Conservation (phyloP, 805 yeast genomes). For the Zygosaccharomyces siamensis region DNA sequence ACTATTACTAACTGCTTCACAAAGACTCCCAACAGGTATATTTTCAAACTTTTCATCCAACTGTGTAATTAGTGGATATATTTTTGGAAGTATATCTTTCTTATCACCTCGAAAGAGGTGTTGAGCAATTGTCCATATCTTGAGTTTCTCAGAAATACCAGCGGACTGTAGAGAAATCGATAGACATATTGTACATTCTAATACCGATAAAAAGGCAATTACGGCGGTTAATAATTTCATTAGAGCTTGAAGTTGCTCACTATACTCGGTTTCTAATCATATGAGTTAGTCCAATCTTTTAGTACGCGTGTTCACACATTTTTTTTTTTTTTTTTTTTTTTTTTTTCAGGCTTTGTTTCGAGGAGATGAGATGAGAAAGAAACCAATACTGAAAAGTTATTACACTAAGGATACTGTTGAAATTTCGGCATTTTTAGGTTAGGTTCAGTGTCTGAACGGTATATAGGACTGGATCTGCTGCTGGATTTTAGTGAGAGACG, state of each 20-base stretch:
- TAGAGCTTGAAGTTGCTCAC: background rate
- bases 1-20: slow-evolving; percentile 3
- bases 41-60: slow-evolving; percentile 8
- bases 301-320: background rate
- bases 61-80: slow-evolving; percentile 16
- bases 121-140: slow-evolving; percentile 16
- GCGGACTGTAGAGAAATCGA: background rate
- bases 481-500: slow-evolving; percentile 6
- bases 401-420: background rate
- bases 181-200: background rate
- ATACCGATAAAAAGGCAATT: background rate
- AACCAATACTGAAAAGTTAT: background rate
- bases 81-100: slow-evolving; percentile 3
- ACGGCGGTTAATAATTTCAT: background rate
- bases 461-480: background rate
- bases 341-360: background rate
- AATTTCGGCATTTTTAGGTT: background rate
- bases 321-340: background rate
- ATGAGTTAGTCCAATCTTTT: background rate
- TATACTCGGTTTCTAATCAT: background rate
- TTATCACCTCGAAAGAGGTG: slow-evolving; percentile 7
- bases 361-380: background rate
- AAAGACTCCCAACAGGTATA: background rate
- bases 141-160: slow-evolving; percentile 11
- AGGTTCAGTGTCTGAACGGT: background rate